Evolutionary conservation across 1,284 basidiomycete genomes (phyloP).

Genomic region (Puccinia coronata): DNA sequence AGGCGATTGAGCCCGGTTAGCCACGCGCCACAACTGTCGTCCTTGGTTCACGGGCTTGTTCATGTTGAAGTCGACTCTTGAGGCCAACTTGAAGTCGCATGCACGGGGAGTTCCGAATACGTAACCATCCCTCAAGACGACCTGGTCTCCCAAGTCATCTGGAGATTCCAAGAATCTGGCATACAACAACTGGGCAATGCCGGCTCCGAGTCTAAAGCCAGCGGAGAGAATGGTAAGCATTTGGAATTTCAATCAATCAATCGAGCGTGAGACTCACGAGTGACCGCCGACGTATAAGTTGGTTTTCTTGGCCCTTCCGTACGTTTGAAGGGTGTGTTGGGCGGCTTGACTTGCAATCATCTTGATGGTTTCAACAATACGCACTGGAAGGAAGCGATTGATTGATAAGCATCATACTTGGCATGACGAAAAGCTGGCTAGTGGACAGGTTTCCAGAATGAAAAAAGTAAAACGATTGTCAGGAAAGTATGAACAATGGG

Average conservation of each 20-base stretch:
- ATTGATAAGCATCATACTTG: not conserved
- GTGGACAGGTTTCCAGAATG: not conserved
- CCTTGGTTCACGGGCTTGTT: constrained; percentile 22
- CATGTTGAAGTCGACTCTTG: constrained; percentile 32
- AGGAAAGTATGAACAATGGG: not conserved
- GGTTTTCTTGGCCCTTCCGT: constrained; percentile 12
- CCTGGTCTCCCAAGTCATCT: constrained; percentile 34
- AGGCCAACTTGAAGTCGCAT: constrained; percentile 33
- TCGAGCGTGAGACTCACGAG: constrained; percentile 15
- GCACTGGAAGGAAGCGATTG: not conserved
- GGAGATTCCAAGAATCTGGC: constrained; percentile 42
- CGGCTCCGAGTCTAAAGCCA: constrained; percentile 34
- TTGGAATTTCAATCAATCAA: not conserved
- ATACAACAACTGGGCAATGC: constrained; percentile 42
- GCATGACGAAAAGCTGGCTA: not conserved
- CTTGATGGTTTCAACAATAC: constrained; percentile 43
- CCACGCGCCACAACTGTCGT: constrained; percentile 26
- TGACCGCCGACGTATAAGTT: constrained; percentile 43
- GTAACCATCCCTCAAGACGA: constrained; percentile 41
- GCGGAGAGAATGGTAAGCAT: not conserved
- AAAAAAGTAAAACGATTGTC: not conserved
- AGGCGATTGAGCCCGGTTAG: constrained; percentile 25
- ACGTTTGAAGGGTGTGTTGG: constrained; percentile 6
- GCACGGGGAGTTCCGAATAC: constrained; percentile 38
- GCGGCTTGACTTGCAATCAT: constrained; percentile 36